Conservation (phyloP, 495 filamentous ascomycete species). For the Bombardia bombarda region DNA sequence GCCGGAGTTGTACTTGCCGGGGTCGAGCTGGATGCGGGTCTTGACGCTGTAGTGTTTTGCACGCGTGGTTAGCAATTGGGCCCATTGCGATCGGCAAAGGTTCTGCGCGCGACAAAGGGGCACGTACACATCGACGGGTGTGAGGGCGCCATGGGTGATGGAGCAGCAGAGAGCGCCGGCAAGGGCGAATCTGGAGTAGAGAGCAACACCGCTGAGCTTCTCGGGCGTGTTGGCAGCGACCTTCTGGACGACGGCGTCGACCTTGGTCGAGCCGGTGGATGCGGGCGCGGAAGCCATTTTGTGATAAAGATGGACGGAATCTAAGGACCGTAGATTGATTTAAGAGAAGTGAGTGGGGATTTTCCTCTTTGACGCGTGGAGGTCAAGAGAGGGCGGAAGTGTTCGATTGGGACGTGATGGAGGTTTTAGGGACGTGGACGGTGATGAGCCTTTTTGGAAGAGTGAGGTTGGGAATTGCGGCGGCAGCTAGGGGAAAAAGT, state of each 20-base stretch:
- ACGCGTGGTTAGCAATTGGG: constrained; percentile 12
- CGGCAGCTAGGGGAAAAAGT: too few species aligned
- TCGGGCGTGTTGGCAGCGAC: constrained; percentile 20
- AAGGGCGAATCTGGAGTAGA: constrained; percentile 83
- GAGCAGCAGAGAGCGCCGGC: constrained; percentile 92
- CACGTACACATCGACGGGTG: constrained; percentile 94
- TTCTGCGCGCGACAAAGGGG: constrained; percentile 1
- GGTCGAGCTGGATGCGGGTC: constrained; percentile 91
- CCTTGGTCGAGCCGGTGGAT: constrained; percentile 21
- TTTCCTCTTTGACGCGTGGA: constrained; percentile 15
- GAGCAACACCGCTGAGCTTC: constrained; percentile 41
- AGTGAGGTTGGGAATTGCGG: constrained; percentile 7
- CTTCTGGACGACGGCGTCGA: constrained; percentile 25
- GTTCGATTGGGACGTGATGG: constrained; percentile 18
- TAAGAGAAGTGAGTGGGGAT: constrained; percentile 23
- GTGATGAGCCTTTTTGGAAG: constrained; percentile 26
- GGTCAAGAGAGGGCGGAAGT: constrained; percentile 12
- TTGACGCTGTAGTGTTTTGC: constrained; percentile 59
- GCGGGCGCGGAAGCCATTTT: constrained; percentile 19
- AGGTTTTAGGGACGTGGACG: constrained; percentile 8
- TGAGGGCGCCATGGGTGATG: constrained; percentile 86
- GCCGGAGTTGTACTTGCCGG: constrained; percentile 80
- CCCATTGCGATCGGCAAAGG: not conserved
- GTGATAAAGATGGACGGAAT: constrained; percentile 1
- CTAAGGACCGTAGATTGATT: too few species aligned